Evolutionary conservation across 441 rosid species (phyloP), one percentile per base, ranked within the genome.

Genomic region (Kokia cookei): DNA sequence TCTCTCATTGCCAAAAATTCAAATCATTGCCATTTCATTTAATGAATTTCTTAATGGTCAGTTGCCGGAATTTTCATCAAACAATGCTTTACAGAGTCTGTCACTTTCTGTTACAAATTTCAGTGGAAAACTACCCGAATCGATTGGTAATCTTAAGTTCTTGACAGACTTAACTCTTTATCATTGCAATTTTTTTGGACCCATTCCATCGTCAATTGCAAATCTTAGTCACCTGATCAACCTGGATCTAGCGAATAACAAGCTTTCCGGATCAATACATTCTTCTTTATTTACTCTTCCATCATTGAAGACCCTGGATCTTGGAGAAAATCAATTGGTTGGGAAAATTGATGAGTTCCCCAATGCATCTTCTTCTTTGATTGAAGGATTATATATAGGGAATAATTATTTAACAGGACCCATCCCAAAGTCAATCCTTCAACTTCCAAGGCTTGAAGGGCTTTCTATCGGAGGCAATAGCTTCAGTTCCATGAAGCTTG

Each of bases 101-200:
- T 26, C 5, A 0, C 8, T 69, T n/a, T 8, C 0, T 27, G 0
- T 0, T 1, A n/a, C 60, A 51, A 32, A n/a, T 4, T 69, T 69
- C 8, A 17, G 10, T 4, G 72, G 72, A 4, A n/a, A 69, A 35
- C 2, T 51, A 0, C 47, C 72, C 0, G 2, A 51, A 1, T 69
- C 73, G 1, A 53, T 53, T 2, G 29, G 43, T 4, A 68, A 68
- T 29, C 72, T 68, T 1, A 69, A 1, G 48, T 35, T 69, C 7
- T 12, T 69, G 47, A 51, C 29, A n/a, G 0, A 2, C 0, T 53
- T 69, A 35, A 0, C 0, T 1, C 47, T 69, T 4, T 0, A 0
- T 0, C 0, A 0, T 4, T 53, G 73, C 6, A 0, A 64, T 3
- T 64, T 71, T 4, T 50, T 1, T 48, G 59, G 72, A 50, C 1